Evolutionary conservation across 306 rosid genomes (phyloP).

Genomic region (Cicer bijugum): DNA sequence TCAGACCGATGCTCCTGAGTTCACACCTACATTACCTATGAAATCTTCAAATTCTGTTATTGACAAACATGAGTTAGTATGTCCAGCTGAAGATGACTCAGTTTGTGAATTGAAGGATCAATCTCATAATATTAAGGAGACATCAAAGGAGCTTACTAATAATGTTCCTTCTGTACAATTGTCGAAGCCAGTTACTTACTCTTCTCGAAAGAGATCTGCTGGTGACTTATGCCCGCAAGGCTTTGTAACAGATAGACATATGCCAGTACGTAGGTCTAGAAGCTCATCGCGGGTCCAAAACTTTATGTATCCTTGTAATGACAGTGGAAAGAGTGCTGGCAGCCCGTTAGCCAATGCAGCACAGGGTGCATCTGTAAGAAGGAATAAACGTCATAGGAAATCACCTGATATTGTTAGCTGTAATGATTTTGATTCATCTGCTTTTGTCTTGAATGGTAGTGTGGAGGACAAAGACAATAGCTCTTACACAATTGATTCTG

Average conservation of each 20-base stretch:
- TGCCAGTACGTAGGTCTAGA: conserved; percentile 66
- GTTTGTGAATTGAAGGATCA: conserved; percentile 54
- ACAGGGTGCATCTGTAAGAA: conserved; percentile 53
- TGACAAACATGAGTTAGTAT: conserved; percentile 54
- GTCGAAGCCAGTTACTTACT: conserved; percentile 54
- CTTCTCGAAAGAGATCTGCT: conserved; percentile 70
- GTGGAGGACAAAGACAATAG: conserved; percentile 70
- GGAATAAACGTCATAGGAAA: conserved; percentile 57
- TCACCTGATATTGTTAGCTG: conserved; percentile 69
- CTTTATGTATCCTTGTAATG: conserved; percentile 48
- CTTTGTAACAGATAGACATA: conserved; percentile 48
- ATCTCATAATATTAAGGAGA: conserved; percentile 50
- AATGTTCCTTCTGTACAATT: conserved; percentile 47
- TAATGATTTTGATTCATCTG: conserved; percentile 63
- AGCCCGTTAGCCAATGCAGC: conserved; percentile 49
- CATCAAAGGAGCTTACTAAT: conserved; percentile 52
- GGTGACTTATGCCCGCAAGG: conserved; percentile 52
- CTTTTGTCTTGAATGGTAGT: conserved; percentile 65
- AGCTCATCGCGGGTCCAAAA: conserved; percentile 64
- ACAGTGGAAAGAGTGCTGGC: conserved; percentile 46
- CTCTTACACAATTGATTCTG: conserved; percentile 80
- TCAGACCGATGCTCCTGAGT: conserved; percentile 54
- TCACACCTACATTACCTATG: conserved; percentile 45
- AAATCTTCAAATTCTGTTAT: conserved; percentile 51
- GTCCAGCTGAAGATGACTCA: conserved; percentile 55